These are phyloP conservation scores for Amphichorda felina DNA, from an alignment of 2,329 filamentous ascomycete genomes.

Conservation along the genomic window DNA sequence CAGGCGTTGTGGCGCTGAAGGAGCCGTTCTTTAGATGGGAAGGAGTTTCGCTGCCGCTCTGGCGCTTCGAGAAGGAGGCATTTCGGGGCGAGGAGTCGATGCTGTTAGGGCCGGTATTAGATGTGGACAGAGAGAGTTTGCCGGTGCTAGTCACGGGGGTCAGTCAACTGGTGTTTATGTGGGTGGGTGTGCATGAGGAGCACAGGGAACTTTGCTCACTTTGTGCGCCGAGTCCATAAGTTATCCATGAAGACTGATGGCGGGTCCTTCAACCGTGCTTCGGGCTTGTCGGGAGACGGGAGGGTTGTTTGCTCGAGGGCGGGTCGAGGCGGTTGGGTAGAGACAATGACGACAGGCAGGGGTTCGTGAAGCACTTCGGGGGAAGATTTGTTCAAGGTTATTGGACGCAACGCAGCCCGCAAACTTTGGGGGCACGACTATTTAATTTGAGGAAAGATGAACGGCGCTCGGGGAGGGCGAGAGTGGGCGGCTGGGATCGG, in stretches of 20 bases:
- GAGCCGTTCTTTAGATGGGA: constrained; percentile 70
- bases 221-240: constrained; percentile 73
- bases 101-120: constrained; percentile 42
- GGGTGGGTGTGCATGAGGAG: background rate
- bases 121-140: constrained; percentile 84
- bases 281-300: background rate
- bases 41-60: constrained; percentile 50
- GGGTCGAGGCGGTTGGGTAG: background rate
- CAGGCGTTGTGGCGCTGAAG: constrained; percentile 64
- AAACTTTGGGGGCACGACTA: too few relatives aligned
- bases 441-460: too few relatives aligned
- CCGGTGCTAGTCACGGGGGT: constrained; percentile 47
- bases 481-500: background rate
- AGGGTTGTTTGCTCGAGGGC: background rate
- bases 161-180: constrained; percentile 5
- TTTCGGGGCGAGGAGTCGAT: constrained; percentile 50
- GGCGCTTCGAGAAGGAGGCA: constrained; percentile 57
- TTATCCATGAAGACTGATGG: constrained; percentile 37
- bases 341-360: background rate
- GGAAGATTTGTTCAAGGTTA: background rate
- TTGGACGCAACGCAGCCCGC: too few relatives aligned
- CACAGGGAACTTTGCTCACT: constrained; percentile 40
- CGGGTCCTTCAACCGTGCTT: background rate
- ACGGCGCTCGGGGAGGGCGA: background rate
- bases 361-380: background rate